Evolutionary conservation across 2,329 filamentous ascomycete species (phyloP), one percentile per base, ranked within the genome.

Genomic region (Pseudogymnoascus sp.): DNA sequence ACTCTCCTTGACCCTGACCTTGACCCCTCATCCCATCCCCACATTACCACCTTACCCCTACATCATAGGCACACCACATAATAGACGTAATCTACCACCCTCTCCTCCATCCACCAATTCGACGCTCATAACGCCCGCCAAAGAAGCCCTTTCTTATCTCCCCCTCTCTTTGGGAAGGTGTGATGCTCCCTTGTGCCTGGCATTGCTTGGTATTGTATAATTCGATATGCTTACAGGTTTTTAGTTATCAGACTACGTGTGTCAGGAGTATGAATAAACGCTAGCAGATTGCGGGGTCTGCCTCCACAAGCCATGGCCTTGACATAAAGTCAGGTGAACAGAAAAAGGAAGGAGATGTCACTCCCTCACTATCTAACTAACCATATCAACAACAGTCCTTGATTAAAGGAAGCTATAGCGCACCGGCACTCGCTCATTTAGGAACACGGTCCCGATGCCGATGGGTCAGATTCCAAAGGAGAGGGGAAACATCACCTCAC

Each of bases 141-240:
- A 56, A 56, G 50, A 56, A 33, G 10, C n/a, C 26, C 14, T 56
- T 56, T 56, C 26, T 56, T 56, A 56, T 56, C 50, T 56, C 50
- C 26, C 29, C 33, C 50, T 56, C 29, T 56, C 50, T 56, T 56
- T 10, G 29, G 50, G 29, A 56, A 56, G 50, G 29, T 56, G 26
- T 19, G n/a, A 53, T 14, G n/a, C 47, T 53, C 26, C 47, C 26
- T n/a, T 31, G n/a, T 56, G 26, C 50, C n/a, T 56, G 10, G 50
- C 50, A 56, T 56, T 56, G 50, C 50, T 56, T 56, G 50, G 50
- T 56, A 56, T 10, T 33, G 21, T 53, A 53, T 53, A 53, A 53
- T 29, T 53, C 24, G 24, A 53, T 53, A 31, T 53, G 7, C 31
- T 31, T 53, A 53, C 26, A 53, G 24, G 24, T 29, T 53, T 14